phyloP scores from a whole-genome alignment of 2,329 filamentous ascomycete genomes.

The Fusarium napiforme region DNA sequence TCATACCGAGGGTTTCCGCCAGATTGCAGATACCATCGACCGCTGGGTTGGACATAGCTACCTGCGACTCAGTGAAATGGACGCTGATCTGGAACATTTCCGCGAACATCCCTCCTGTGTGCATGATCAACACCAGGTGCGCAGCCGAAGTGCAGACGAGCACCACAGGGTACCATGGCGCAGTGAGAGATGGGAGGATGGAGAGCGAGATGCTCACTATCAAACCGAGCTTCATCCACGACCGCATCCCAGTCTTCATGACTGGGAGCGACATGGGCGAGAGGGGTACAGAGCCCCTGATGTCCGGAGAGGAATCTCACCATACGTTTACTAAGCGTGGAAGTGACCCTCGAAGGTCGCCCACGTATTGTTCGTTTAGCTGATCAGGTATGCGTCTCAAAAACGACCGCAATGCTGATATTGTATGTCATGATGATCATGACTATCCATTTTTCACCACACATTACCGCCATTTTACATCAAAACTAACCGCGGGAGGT shows the following conservation, averaged over 20 bases:
- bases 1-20: slow-evolving; percentile 69
- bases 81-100: slow-evolving; percentile 69
- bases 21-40: slow-evolving; percentile 70
- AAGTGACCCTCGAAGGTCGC: slow-evolving; percentile 23
- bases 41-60: slow-evolving; percentile 67
- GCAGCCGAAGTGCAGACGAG: slow-evolving; percentile 27
- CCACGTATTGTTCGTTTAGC: slow-evolving; percentile 17
- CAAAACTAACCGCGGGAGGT: neutral
- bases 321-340: slow-evolving; percentile 48
- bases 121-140: slow-evolving; percentile 39
- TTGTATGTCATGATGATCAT: slow-evolving; percentile 5
- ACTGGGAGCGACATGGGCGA: slow-evolving; percentile 51
- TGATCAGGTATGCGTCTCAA: neutral
- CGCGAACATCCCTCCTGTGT: slow-evolving; percentile 43
- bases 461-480: neutral
- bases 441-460: neutral
- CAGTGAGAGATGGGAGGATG: slow-evolving; percentile 35
- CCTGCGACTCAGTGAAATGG: slow-evolving; percentile 67
- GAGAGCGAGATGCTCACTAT: slow-evolving; percentile 23
- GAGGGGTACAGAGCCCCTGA: slow-evolving; percentile 48
- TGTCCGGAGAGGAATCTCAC: slow-evolving; percentile 39
- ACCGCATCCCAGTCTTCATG: slow-evolving; percentile 35
- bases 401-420: neutral
- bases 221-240: slow-evolving; percentile 33
- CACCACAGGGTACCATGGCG: slow-evolving; percentile 30